Evolutionary conservation across 306 rosid genomes (phyloP), one percentile per base, ranked within the genome.

Genomic region (Dryas alaskensis): DNA sequence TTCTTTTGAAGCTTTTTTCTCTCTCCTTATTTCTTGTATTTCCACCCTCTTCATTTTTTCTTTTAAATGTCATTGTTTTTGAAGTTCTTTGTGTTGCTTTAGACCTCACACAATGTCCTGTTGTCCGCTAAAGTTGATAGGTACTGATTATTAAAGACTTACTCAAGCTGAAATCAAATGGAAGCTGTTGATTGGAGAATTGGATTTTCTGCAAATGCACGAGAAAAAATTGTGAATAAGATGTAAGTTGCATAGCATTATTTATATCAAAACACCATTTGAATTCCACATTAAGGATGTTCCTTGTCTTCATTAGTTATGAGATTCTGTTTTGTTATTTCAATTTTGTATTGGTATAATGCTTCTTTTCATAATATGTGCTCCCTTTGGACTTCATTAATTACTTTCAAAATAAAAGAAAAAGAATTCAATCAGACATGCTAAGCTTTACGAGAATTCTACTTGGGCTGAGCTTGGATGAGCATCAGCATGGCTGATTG

Each of bases 211-310:
- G 47, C n/a, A 70, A 63, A 42, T 19, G 10, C 46, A 11, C 74
- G 64, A 53, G 51, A 22, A 42, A 53, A 54, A n/a, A 6, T 54
- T 70, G 51, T 70, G 39, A 53, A 16, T 17, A 70, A 42, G 40
- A 19, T 70, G 74, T 53, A 70, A 70, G 73, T 69, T 70, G 64
- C 59, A 70, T 70, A n/a, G 37, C 61, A 69, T 69, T 42, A 42
- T 42, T 43, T 13, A 64, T 42, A 17, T n/a, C 45, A 16, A 17
- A 17, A 10, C 31, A 43, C 7, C 22, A 42, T 43, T 64, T 64
- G 31, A 64, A 64, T 43, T 64, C 50, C 51, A 25, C 37, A 3
- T 2, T 17, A 16, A 64, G 51, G 31, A 17, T n/a, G 43, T 43
- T n/a, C 22, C 44, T 8, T 25, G 2, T 37, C 8, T 13, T 3